Evolutionary conservation across 2,329 filamentous ascomycete genomes (phyloP).

Genomic region (Fusarium tuaranense): DNA sequence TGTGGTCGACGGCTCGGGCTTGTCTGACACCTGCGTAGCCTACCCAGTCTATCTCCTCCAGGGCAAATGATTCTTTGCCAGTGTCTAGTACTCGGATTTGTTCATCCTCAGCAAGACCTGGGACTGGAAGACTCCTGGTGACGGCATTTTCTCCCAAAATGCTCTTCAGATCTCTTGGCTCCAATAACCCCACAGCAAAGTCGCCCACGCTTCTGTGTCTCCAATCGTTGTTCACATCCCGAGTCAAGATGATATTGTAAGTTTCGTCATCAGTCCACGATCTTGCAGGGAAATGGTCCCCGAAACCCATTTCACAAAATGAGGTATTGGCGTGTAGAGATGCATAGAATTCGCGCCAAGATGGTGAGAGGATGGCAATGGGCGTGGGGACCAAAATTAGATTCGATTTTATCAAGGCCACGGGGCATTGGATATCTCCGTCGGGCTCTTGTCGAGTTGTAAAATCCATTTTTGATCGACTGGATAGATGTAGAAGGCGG

Average conservation of each 20-base stretch:
- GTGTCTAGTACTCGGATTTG: neutral
- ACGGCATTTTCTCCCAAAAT: neutral
- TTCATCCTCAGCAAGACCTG: neutral
- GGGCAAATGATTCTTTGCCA: neutral
- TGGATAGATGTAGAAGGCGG: neutral
- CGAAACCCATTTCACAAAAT: neutral
- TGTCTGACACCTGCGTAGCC: slow-evolving; percentile 33
- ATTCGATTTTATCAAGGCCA: slow-evolving; percentile 3
- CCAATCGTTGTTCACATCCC: slow-evolving; percentile 26
- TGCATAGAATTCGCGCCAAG: slow-evolving; percentile 11
- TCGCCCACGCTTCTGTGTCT: slow-evolving; percentile 29
- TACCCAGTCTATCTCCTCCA: slow-evolving; percentile 20
- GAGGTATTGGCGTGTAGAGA: neutral
- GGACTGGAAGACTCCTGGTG: neutral
- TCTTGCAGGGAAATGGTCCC: neutral
- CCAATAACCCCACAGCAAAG: slow-evolving; percentile 29
- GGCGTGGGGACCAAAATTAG: slow-evolving; percentile 35
- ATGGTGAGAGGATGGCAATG: slow-evolving; percentile 1
- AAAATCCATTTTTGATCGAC: neutral
- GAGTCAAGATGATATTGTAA: slow-evolving; percentile 1
- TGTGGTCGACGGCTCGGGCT: neutral
- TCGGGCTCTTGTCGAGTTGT: neutral
- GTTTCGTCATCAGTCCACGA: slow-evolving; percentile 15
- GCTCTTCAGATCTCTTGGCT: neutral
- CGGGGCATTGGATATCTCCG: neutral